Evolutionary conservation across 192 early-diverging fungal genomes (phyloP).

Genomic region (Mortierella hygrophila): DNA sequence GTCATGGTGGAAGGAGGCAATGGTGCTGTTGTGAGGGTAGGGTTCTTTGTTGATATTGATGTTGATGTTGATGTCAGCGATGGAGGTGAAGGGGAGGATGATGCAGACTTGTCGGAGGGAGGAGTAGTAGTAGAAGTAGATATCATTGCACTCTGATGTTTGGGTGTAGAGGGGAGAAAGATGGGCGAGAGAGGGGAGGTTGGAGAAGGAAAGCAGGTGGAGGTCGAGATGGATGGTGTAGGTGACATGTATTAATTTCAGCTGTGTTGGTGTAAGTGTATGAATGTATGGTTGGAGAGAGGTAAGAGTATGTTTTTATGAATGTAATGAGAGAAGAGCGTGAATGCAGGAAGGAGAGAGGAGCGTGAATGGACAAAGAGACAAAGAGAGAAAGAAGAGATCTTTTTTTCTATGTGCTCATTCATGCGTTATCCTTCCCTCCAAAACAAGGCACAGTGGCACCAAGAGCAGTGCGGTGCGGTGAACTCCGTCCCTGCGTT

Average conservation of each 20-base stretch:
- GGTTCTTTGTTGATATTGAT: neutral
- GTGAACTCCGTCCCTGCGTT: neutral
- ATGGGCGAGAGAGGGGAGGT: slow-evolving; percentile 12
- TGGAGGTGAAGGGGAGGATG: neutral
- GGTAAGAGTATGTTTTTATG: neutral
- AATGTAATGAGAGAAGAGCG: neutral
- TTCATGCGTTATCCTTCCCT: too few species aligned
- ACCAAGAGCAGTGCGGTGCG: too few species aligned
- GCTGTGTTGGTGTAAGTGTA: neutral
- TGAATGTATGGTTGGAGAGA: neutral
- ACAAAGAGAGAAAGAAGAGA: slow-evolving; percentile 2
- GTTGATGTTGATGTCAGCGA: neutral
- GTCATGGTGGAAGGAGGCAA: neutral
- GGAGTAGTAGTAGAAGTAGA: neutral
- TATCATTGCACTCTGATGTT: neutral
- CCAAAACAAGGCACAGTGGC: too few species aligned
- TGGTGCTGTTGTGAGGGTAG: neutral
- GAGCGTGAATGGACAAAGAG: slow-evolving; percentile 1
- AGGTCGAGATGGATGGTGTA: neutral
- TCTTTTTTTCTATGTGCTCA: neutral
- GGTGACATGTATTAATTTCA: neutral
- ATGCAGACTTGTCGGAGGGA: neutral
- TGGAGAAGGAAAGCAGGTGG: slow-evolving; percentile 13
- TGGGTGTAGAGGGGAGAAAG: neutral
- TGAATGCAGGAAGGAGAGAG: neutral